Base-by-base conservation (phyloP, 441 rosid genomes). In the Cnidoscolus chayamansa region DNA sequence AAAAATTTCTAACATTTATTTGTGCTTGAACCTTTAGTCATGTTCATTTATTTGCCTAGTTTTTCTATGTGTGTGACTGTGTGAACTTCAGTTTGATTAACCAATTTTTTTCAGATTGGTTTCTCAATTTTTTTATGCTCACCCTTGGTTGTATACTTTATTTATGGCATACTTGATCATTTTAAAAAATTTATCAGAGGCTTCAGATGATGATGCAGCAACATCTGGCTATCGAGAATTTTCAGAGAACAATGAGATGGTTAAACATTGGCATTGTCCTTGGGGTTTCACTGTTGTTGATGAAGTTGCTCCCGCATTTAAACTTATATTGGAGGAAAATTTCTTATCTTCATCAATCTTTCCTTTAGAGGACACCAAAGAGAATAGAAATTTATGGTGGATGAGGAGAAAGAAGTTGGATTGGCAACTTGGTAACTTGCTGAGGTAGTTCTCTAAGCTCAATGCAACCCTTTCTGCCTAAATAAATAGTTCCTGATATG, bases 231-330 rank as follows among this genome's bases (percentile, higher is more conserved):
- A 75, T 69, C 80, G 54, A 68, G 75, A 81, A 70, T 69, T 75
- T 53, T 54, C 56, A 53, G 85, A 81, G 70, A 72, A 66, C 70
- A 76, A 82, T 75, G 78, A 73, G 37, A 64, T 62, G 68, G 88
- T 64, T 61, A 84, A 81, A 72, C 83, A 77, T 35, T 93, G 99
- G 98, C 86, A 76, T 72, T 95, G 99, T 76, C 97, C 99, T 30
- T 90, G 97, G 98, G 90, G 90, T 82, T 78, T 82, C 64, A 71
- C 89, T 10, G 79, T 86, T 62, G 81, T 90, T 63, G 94, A 96
- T 86, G 87, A 85, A 74, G 87, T 89, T 40, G 93, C 89, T 73
- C 99, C 99, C 19, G 83, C 85, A 70, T 96, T 90, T 81, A 91
- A 81, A 85, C 74, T 75, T 80, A 89, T 93, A 73, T 67, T 93